These are phyloP conservation scores for Hortaea werneckii DNA, from an alignment of 2,329 filamentous ascomycete genomes.

Conservation along the genomic window DNA sequence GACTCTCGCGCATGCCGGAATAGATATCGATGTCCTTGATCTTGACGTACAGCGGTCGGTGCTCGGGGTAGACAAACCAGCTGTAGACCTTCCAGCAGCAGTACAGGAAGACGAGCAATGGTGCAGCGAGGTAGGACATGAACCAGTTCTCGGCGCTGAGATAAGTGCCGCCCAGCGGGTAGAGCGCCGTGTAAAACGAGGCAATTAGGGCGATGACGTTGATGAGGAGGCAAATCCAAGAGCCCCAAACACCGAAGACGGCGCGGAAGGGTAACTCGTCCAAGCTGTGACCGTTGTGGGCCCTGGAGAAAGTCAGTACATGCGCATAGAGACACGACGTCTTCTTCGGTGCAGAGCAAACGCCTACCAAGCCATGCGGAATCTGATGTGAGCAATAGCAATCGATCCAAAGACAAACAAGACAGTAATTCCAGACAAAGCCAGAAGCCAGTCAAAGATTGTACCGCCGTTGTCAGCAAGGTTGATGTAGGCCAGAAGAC, in stretches of 20 bases:
- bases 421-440: conserved; percentile 62
- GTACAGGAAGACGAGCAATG: conserved; percentile 24
- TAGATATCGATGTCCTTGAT: conserved; percentile 12
- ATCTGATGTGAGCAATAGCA: conserved; percentile 60
- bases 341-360: too few species aligned
- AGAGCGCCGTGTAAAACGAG: conserved; percentile 70
- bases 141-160: conserved; percentile 17
- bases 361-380: conserved; percentile 58
- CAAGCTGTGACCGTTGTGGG: conserved; percentile 49
- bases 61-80: not conserved
- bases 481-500: conserved; percentile 69
- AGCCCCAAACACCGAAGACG: conserved; percentile 50
- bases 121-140: conserved; percentile 23
- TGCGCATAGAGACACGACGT: too few species aligned
- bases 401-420: conserved; percentile 65
- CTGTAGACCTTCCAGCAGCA: conserved; percentile 21
- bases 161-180: conserved; percentile 45
- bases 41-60: not conserved
- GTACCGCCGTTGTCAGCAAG: conserved; percentile 47
- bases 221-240: conserved; percentile 50
- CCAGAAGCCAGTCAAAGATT: conserved; percentile 71
- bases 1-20: conserved; percentile 6
- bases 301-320: not conserved
- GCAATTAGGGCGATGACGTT: conserved; percentile 60
- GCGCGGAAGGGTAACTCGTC: conserved; percentile 55